Conservation (phyloP, 768 basidiomycete species). For the Mycena pura region DNA sequence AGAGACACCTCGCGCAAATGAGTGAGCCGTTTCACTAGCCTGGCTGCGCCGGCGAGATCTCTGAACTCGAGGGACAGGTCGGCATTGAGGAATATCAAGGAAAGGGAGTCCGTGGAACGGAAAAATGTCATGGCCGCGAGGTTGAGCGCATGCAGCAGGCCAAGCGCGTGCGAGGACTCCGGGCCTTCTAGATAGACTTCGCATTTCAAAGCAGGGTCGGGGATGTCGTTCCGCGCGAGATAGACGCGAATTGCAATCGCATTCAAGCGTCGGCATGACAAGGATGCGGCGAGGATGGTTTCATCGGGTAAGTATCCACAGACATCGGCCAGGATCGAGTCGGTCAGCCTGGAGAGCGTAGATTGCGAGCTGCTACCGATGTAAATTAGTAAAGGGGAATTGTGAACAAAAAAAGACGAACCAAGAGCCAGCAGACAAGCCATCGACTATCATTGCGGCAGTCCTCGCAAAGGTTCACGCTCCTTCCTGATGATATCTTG, state of each 20-base stretch:
- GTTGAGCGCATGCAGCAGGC: neutral
- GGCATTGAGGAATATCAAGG: constrained; percentile 5
- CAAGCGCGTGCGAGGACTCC: neutral
- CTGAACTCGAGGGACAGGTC: neutral
- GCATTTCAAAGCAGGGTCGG: neutral
- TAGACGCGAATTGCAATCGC: neutral
- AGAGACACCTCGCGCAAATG: neutral
- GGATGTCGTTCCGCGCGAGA: constrained; percentile 1
- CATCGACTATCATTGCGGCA: too few relatives aligned
- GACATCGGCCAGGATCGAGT: neutral
- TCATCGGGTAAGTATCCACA: neutral
- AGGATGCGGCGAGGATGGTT: neutral
- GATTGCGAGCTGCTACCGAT: too few relatives aligned
- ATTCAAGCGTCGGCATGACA: neutral
- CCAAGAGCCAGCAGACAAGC: too few relatives aligned
- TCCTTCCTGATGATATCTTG: too few relatives aligned
- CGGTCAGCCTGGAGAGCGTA: too few relatives aligned
- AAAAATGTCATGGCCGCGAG: constrained; percentile 3
- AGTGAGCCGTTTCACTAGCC: neutral
- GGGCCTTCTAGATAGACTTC: neutral
- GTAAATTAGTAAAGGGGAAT: too few relatives aligned
- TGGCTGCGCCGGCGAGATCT: neutral
- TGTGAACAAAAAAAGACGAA: too few relatives aligned
- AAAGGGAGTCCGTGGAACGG: neutral
- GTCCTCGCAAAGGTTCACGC: too few relatives aligned